Evolutionary conservation across 768 basidiomycete species (phyloP).

Genomic region (Thelephora ganbajun): DNA sequence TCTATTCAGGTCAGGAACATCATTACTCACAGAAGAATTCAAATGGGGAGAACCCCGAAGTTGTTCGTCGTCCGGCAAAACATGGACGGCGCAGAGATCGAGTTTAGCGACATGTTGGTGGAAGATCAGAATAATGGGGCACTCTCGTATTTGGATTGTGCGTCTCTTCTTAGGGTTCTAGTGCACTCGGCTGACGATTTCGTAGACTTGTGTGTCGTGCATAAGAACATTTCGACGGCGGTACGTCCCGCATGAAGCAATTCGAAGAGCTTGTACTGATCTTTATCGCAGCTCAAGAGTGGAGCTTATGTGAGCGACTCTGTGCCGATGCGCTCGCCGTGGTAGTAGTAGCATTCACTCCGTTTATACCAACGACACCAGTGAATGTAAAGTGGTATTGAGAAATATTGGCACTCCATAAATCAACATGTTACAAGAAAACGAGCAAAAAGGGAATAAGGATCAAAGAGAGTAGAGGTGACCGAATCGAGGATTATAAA

Average conservation of each 20-base stretch:
- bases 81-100: conserved; percentile 83
- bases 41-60: conserved; percentile 40
- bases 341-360: not conserved
- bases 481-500: too few species aligned
- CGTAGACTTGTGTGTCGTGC: conserved; percentile 23
- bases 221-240: conserved; percentile 23
- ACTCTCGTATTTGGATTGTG: conserved; percentile 84
- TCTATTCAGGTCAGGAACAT: conserved; percentile 83
- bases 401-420: too few species aligned
- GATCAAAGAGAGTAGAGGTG: too few species aligned
- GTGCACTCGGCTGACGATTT: not conserved
- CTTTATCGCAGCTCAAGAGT: not conserved
- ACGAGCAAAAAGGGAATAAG: too few species aligned
- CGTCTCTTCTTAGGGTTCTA: conserved; percentile 15
- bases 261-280: too few species aligned
- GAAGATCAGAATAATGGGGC: conserved; percentile 97
- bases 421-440: too few species aligned
- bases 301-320: not conserved
- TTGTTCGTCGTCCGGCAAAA: conserved; percentile 81
- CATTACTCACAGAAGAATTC: conserved; percentile 46
- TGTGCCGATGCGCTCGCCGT: not conserved
- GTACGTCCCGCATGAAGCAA: conserved; percentile 12
- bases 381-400: too few species aligned
- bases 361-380: too few species aligned
- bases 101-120: conserved; percentile 93